Evolutionary conservation across 169 alveolate species (phyloP).

Genomic region (Neospora caninum): DNA sequence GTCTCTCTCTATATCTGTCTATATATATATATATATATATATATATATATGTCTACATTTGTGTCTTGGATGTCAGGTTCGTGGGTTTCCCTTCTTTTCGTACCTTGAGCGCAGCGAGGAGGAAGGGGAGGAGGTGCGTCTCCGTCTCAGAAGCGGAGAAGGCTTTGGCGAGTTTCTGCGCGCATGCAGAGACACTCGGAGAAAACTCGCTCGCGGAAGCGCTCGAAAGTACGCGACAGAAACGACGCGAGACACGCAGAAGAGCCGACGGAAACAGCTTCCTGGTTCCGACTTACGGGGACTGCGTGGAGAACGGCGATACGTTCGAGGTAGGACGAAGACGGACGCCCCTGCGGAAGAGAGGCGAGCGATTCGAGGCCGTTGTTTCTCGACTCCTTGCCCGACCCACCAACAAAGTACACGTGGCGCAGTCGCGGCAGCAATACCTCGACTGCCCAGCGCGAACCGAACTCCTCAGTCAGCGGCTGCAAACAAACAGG

Average conservation of each 20-base stretch:
- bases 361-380: background rate
- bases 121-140: conserved; percentile 18
- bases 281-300: background rate
- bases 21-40: too few relatives aligned
- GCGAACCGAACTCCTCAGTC: background rate
- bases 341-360: background rate
- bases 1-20: too few relatives aligned
- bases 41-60: too few relatives aligned
- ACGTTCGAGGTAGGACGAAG: background rate
- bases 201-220: too few relatives aligned
- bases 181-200: background rate
- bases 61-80: too few relatives aligned
- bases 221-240: too few relatives aligned
- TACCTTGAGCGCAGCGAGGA: conserved; percentile 31
- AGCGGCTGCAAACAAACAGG: background rate
- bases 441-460: background rate
- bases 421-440: conserved; percentile 13
- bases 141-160: background rate
- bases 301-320: conserved; percentile 14
- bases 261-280: too few relatives aligned
- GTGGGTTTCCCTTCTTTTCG: background rate
- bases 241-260: too few relatives aligned
- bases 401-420: background rate
- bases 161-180: background rate
- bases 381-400: background rate